phyloP scores from a whole-genome alignment of 352 stramenopile genomes.

The Globisporangium canariense region DNA sequence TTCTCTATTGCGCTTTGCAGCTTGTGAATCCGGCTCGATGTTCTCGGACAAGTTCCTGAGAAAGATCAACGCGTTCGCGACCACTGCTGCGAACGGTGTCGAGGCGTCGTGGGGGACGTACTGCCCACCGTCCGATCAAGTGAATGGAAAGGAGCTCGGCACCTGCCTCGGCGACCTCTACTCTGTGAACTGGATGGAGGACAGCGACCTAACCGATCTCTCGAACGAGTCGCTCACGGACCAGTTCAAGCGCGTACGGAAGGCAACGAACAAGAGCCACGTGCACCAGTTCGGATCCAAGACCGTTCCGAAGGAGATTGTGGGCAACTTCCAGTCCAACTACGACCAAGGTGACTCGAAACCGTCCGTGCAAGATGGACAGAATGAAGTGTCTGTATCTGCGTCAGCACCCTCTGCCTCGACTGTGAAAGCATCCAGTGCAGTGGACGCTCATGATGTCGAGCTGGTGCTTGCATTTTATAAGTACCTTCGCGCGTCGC shows the following conservation, averaged over 20 bases:
- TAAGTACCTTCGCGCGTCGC: conserved; percentile 57
- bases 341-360: conserved; percentile 46
- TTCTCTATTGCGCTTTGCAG: conserved; percentile 21
- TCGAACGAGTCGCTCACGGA: conserved; percentile 73
- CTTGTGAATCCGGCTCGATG: conserved; percentile 91
- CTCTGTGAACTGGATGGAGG: conserved; percentile 91
- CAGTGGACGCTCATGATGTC: conserved; percentile 65
- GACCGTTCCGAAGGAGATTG: conserved; percentile 63
- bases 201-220: conserved; percentile 82
- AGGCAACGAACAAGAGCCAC: conserved; percentile 79
- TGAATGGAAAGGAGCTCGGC: conserved; percentile 64
- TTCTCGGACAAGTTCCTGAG: conserved; percentile 74
- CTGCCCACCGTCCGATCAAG: conserved; percentile 75
- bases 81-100: conserved; percentile 83
- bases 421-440: not conserved
- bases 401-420: not conserved
- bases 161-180: conserved; percentile 89
- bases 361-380: conserved; percentile 6
- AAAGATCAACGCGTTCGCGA: conserved; percentile 86
- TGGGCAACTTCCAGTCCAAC: conserved; percentile 82
- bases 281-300: conserved; percentile 69
- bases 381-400: not conserved
- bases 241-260: conserved; percentile 74
- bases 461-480: conserved; percentile 79
- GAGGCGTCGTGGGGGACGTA: conserved; percentile 90